Percentiles rank a stretch among this genome's conserved stretches.
phyloP scores from a whole-genome alignment of 345 rosid genomes.

The Barbarea vulgaris region DNA sequence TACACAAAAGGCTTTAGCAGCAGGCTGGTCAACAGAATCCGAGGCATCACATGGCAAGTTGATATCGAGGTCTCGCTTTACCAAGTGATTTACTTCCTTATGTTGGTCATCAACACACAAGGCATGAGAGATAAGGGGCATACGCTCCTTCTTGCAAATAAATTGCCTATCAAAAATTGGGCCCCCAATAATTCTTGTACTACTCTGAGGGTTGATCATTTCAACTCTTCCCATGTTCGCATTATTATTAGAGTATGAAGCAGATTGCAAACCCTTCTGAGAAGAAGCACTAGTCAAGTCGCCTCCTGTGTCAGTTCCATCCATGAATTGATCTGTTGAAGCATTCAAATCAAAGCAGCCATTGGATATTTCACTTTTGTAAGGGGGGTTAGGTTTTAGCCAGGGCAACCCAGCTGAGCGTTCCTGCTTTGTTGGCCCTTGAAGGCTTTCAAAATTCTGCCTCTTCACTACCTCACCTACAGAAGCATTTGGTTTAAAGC shows the following conservation, averaged over 20 bases:
- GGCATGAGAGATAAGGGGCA: conserved; percentile 18
- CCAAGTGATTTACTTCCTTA: conserved; percentile 29
- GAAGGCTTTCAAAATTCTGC: conserved; percentile 22
- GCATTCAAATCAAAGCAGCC: conserved; percentile 41
- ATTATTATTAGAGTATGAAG: conserved; percentile 39
- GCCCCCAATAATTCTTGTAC: conserved; percentile 41
- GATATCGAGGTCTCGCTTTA: conserved; percentile 56
- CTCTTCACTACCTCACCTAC: conserved; percentile 37
- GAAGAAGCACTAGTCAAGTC: conserved; percentile 1
- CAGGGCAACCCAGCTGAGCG: conserved; percentile 49
- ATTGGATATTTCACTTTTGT: conserved; percentile 38
- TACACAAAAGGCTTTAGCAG: conserved; percentile 9
- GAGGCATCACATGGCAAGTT: conserved; percentile 78
- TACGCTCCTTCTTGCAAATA: conserved; percentile 43
- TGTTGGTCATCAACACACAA: conserved; percentile 16
- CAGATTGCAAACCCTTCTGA: conserved; percentile 43
- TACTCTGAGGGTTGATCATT: conserved; percentile 44
- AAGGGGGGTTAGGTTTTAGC: conserved; percentile 43
- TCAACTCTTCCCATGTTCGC: conserved; percentile 44
- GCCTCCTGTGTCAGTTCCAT: conserved; percentile 9
- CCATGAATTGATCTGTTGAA: conserved; percentile 35
- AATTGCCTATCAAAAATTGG: conserved; percentile 46
- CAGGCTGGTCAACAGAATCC: conserved; percentile 47
- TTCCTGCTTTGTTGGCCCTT: conserved; percentile 49
- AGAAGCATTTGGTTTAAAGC: conserved; percentile 29